Conservation (phyloP, 768 basidiomycete genomes). For the Boletus reticuloceps region DNA sequence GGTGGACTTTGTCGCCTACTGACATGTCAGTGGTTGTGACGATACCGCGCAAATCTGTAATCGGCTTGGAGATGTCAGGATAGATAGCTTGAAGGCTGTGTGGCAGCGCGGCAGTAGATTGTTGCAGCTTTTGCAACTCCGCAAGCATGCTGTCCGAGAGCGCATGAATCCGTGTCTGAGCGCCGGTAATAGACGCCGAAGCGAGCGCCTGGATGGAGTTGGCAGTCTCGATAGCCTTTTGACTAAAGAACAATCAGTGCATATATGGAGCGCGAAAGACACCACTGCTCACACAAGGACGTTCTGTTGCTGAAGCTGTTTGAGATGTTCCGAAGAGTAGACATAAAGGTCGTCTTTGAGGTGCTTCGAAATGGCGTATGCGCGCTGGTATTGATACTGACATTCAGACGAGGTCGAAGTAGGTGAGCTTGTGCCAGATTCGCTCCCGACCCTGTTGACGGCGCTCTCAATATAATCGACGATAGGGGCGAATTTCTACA, state of each 20-base stretch:
- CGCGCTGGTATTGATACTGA: slow-evolving; percentile 80
- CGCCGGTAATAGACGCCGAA: slow-evolving; percentile 50
- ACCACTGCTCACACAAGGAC: slow-evolving; percentile 52
- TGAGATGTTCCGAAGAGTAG: slow-evolving; percentile 70
- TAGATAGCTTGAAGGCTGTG: slow-evolving; percentile 59
- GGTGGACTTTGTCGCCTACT: slow-evolving; percentile 59
- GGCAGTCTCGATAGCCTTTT: slow-evolving; percentile 68
- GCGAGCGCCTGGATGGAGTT: slow-evolving; percentile 59
- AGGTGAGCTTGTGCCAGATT: slow-evolving; percentile 45
- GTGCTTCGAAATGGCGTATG: slow-evolving; percentile 59
- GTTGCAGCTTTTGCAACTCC: slow-evolving; percentile 66
- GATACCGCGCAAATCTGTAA: slow-evolving; percentile 53
- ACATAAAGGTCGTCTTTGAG: slow-evolving; percentile 60
- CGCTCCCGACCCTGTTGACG: slow-evolving; percentile 46
- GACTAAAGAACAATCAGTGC: slow-evolving; percentile 37
- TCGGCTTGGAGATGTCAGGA: slow-evolving; percentile 49
- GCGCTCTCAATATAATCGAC: slow-evolving; percentile 68
- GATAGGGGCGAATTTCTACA: slow-evolving; percentile 67
- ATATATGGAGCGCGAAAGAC: neutral
- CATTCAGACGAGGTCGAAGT: slow-evolving; percentile 49
- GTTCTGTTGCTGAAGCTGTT: slow-evolving; percentile 65
- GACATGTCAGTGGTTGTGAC: slow-evolving; percentile 53
- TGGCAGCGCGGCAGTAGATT: slow-evolving; percentile 56
- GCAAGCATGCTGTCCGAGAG: slow-evolving; percentile 65
- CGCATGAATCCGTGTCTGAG: slow-evolving; percentile 54